Evolutionary conservation across 148 eudicot species (phyloP), one percentile per base, ranked within the genome.

Genomic region (Diospyros kaki): DNA sequence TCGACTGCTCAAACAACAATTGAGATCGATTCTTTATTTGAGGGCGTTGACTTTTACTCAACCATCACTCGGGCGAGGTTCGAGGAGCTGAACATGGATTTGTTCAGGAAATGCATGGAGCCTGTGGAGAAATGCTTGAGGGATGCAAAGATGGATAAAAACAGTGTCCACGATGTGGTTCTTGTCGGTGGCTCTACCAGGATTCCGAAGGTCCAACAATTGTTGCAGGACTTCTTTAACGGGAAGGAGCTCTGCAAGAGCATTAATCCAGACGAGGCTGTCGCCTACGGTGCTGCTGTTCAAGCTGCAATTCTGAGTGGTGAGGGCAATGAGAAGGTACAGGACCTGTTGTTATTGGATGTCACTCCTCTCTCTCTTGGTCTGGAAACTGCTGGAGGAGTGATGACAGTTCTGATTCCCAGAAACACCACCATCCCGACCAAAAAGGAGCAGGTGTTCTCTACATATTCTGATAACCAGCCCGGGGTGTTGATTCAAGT

Each of bases 71-170:
- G 88, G 41, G 88, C 88, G 28, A 85, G 86, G 46, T 83, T 86
- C 50, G 86, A 84, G 82, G 89, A 86, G 60, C 51, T 86, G 43
- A 86, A 86, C 81, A 86, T 86, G 82, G 84, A 84, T 55, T 68
- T 86, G 70, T 86, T 86, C 75, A 86, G 89, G 73, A 86, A 86
- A 84, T 86, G 89, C 83, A 84, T 87, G 90, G 86, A 87, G 80
- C 90, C 88, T 2, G 88, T 84, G 2, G 88, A 81, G 83, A 87
- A 84, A 73, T 87, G 90, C 56, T 73, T 86, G 68, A 82, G 88
- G 78, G 88, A 85, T 76, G 88, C 88, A 1, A 85, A 85, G 79
- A 82, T 85, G 80, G 88, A 86, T 28, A 86, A 86, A 78, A 79
- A 60, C 58, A 66, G 28, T 46, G 83, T 86, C 11, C 76, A 86